phyloP scores from a whole-genome alignment of 2,329 filamentous ascomycete genomes.

The Coniella vitis region DNA sequence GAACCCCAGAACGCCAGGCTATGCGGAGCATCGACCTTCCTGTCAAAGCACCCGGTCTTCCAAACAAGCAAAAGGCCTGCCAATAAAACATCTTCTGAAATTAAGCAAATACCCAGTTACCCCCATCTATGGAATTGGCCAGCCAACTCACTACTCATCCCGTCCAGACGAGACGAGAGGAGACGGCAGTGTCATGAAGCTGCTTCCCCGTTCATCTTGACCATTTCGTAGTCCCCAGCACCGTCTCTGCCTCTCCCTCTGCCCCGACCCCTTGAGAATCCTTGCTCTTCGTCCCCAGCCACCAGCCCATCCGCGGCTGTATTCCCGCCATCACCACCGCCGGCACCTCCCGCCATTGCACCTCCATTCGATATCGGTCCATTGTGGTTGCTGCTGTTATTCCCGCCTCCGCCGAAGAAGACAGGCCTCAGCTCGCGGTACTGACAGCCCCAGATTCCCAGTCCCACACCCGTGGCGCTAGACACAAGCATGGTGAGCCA shows the following conservation, averaged over 20 bases:
- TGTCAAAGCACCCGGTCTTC: neutral
- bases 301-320: slow-evolving; percentile 18
- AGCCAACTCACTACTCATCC: too few species aligned
- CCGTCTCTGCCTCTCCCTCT: slow-evolving; percentile 48
- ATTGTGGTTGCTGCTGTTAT: slow-evolving; percentile 28
- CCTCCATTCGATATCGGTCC: slow-evolving; percentile 14
- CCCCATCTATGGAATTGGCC: too few species aligned
- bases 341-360: slow-evolving; percentile 10
- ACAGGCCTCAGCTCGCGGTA: slow-evolving; percentile 87
- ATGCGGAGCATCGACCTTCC: neutral
- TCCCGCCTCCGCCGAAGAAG: slow-evolving; percentile 61
- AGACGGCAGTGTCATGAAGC: neutral
- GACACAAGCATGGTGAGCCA: slow-evolving; percentile 58
- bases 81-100: neutral
- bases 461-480: slow-evolving; percentile 39
- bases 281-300: slow-evolving; percentile 40
- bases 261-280: slow-evolving; percentile 42
- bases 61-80: neutral
- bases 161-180: neutral
- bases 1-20: neutral
- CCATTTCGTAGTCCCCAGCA: slow-evolving; percentile 61
- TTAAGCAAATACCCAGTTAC: too few species aligned
- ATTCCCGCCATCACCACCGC: slow-evolving; percentile 12
- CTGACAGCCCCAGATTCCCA: slow-evolving; percentile 86
- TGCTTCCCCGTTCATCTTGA: slow-evolving; percentile 36